phyloP scores from a whole-genome alignment of 2,329 filamentous ascomycete species.

The Colletotrichum chrysophilum region DNA sequence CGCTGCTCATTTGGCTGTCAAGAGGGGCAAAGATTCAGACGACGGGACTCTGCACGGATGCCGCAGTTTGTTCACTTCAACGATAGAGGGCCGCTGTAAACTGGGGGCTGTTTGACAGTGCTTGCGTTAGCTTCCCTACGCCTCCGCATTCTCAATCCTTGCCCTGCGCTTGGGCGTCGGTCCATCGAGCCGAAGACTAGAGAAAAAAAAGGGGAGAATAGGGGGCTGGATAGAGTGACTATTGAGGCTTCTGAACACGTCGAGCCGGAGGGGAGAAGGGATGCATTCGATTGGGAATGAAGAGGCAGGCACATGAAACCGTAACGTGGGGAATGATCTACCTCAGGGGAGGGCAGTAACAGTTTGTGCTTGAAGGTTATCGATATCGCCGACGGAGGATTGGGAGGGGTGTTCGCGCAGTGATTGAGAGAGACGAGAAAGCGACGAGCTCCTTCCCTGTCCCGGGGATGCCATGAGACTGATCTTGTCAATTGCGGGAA shows the following conservation, averaged over 20 bases:
- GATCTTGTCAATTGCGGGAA: conserved; percentile 14
- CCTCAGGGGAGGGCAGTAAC: conserved; percentile 8
- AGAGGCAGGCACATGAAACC: conserved; percentile 9
- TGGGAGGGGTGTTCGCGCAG: neutral
- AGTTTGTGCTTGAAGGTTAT: neutral
- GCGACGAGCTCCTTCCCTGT: conserved; percentile 4
- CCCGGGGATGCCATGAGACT: neutral
- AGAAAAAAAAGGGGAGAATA: neutral
- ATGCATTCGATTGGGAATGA: conserved; percentile 16
- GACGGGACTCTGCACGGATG: neutral
- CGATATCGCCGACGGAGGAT: neutral
- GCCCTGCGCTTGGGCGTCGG: conserved; percentile 8
- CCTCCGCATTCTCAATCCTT: conserved; percentile 6
- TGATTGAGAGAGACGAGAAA: neutral
- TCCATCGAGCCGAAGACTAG: neutral
- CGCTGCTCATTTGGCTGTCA: neutral
- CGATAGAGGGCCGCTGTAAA: neutral
- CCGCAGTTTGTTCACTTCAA: neutral
- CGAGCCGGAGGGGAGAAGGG: neutral
- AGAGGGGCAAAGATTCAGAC: neutral
- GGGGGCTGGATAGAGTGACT: neutral
- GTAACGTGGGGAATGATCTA: conserved; percentile 18
- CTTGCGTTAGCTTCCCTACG: neutral
- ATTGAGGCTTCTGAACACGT: neutral
- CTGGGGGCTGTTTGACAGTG: conserved; percentile 4